A percentile compares a stretch with the other conserved stretches of the same genome.
Evolutionary conservation across 129 eudicot genomes (phyloP).

Genomic region (Silybum marianum): DNA sequence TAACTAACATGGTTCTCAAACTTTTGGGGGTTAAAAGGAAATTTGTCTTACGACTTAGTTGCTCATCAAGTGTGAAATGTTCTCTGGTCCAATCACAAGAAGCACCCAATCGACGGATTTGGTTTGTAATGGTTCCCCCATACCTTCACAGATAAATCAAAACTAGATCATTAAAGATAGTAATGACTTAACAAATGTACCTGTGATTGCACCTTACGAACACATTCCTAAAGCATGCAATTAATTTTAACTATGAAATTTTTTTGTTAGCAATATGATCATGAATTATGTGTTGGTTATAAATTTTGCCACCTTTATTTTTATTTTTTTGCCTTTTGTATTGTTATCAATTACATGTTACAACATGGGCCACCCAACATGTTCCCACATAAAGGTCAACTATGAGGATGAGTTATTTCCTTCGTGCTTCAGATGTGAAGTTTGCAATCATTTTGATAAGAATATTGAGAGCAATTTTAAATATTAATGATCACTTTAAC

Average conservation of each 20-base stretch:
- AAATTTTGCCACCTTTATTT: neutral
- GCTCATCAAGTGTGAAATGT: conserved; percentile 90
- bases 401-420: neutral
- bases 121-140: conserved; percentile 96
- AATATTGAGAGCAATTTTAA: neutral
- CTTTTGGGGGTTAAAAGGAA: conserved; percentile 31
- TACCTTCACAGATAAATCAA: conserved; percentile 51
- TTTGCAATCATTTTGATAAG: neutral
- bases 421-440: neutral
- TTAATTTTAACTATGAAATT: neutral
- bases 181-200: neutral
- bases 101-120: conserved; percentile 95
- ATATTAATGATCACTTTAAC: neutral
- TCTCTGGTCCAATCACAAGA: conserved; percentile 99
- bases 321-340: neutral
- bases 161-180: neutral
- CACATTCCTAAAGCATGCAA: neutral
- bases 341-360: neutral
- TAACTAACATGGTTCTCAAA: conserved; percentile 2
- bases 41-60: conserved; percentile 93
- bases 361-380: neutral
- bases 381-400: neutral
- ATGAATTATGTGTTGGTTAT: neutral
- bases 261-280: neutral
- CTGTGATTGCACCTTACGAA: conserved; percentile 10